phyloP scores from a whole-genome alignment of 345 rosid genomes.

The Populus nigra region DNA sequence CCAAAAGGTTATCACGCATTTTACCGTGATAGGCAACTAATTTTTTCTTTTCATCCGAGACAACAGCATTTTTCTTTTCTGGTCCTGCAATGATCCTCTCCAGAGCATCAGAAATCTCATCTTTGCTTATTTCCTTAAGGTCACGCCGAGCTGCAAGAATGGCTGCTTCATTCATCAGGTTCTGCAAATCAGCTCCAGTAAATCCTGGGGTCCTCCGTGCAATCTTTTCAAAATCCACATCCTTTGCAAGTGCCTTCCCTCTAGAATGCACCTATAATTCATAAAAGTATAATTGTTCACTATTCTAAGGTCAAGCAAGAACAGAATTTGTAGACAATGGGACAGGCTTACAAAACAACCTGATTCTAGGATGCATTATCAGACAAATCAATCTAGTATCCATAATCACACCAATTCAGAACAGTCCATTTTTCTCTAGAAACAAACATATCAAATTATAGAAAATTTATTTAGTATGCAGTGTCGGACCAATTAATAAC shows the following conservation, averaged over 20 bases:
- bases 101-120: constrained; percentile 92
- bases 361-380: neutral
- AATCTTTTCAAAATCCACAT: constrained; percentile 92
- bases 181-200: constrained; percentile 94
- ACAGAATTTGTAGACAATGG: neutral
- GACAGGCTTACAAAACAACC: neutral
- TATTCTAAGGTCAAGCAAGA: neutral
- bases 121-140: constrained; percentile 97
- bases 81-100: constrained; percentile 99
- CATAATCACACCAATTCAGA: neutral
- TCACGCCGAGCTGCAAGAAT: constrained; percentile 96
- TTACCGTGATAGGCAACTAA: constrained; percentile 92
- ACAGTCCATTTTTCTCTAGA: neutral
- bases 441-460: neutral
- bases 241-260: constrained; percentile 94
- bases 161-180: constrained; percentile 97
- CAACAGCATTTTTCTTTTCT: constrained; percentile 96
- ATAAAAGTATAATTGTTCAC: neutral
- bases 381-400: neutral
- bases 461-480: neutral
- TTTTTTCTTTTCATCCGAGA: constrained; percentile 87
- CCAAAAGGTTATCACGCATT: neutral
- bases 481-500: neutral
- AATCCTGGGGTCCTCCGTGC: constrained; percentile 95
- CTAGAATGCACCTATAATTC: constrained; percentile 81